Evolutionary conservation across 2,329 filamentous ascomycete genomes (phyloP).

Genomic region (Xylaria polymorpha): DNA sequence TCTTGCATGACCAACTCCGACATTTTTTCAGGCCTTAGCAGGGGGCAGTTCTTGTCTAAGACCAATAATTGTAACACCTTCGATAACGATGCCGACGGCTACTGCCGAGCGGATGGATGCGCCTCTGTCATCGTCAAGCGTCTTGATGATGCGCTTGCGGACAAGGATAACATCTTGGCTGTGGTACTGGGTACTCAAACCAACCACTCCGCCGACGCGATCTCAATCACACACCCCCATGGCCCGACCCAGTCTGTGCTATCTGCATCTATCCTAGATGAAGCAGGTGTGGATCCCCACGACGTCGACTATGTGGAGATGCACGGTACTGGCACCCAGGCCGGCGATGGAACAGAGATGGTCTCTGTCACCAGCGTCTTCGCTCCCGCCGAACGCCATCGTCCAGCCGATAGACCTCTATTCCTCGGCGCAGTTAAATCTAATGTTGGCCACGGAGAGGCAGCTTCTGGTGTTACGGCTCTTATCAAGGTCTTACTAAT

Average conservation of each 20-base stretch:
- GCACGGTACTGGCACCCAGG: conserved; percentile 90
- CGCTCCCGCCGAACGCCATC: conserved; percentile 60
- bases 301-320: conserved; percentile 88
- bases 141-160: conserved; percentile 79
- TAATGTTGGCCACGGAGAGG: conserved; percentile 72
- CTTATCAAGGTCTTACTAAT: conserved; percentile 74
- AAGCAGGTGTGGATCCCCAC: conserved; percentile 78
- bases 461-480: conserved; percentile 70
- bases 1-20: conserved; percentile 85
- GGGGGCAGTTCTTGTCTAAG: conserved; percentile 82
- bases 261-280: conserved; percentile 75
- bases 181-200: conserved; percentile 80
- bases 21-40: conserved; percentile 79
- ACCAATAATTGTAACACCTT: conserved; percentile 83
- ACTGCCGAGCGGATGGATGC: conserved; percentile 82
- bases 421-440: conserved; percentile 73
- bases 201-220: conserved; percentile 83
- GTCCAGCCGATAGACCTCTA: conserved; percentile 63
- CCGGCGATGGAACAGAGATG: conserved; percentile 86
- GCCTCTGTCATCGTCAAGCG: conserved; percentile 82
- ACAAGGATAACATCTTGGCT: conserved; percentile 81
- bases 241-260: conserved; percentile 78
- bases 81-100: conserved; percentile 82
- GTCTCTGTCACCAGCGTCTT: conserved; percentile 73
- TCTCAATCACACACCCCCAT: conserved; percentile 87